Conservation (phyloP, 2,329 filamentous ascomycete species). For the Plectosphaerella sp. region DNA sequence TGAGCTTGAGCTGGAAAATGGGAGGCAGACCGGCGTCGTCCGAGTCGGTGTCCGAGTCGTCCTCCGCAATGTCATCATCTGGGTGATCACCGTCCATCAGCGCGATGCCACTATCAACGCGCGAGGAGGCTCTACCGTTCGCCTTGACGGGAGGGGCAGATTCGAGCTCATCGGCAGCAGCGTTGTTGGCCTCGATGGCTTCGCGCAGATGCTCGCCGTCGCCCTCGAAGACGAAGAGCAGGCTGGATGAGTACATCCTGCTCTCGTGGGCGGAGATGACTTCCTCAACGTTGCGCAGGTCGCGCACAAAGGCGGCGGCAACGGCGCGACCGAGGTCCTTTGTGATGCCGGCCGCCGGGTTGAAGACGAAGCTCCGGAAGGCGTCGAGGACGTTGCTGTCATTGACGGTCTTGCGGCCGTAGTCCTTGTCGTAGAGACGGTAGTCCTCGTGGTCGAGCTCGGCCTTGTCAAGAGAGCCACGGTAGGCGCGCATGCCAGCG, state of each 20-base stretch:
- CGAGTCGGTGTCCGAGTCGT: conserved; percentile 38
- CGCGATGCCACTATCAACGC: conserved; percentile 52
- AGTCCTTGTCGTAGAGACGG: conserved; percentile 59
- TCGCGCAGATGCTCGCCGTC: conserved; percentile 49
- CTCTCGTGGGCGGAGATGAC: conserved; percentile 52
- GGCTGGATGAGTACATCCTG: conserved; percentile 59
- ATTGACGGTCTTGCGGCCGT: conserved; percentile 49
- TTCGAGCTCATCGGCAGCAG: conserved; percentile 49
- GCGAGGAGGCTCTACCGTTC: conserved; percentile 28
- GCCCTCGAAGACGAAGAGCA: conserved; percentile 62
- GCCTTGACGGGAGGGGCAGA: conserved; percentile 17
- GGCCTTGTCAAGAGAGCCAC: conserved; percentile 45
- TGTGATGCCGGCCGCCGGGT: conserved; percentile 53
- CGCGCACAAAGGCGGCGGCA: conserved; percentile 47
- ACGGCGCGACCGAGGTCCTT: conserved; percentile 52
- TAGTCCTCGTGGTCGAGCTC: conserved; percentile 52
- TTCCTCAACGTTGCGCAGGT: conserved; percentile 47
- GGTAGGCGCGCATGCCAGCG: conserved; percentile 61
- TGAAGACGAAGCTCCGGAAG: conserved; percentile 55
- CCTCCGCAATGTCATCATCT: conserved; percentile 31
- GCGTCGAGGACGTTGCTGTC: conserved; percentile 49
- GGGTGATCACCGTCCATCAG: conserved; percentile 20
- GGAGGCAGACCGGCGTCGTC: conserved; percentile 52
- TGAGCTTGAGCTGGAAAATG: conserved; percentile 78
- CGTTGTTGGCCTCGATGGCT: conserved; percentile 51